These are phyloP conservation scores for Suillus bovinus DNA, from an alignment of 768 basidiomycete genomes.

Conservation along the genomic window DNA sequence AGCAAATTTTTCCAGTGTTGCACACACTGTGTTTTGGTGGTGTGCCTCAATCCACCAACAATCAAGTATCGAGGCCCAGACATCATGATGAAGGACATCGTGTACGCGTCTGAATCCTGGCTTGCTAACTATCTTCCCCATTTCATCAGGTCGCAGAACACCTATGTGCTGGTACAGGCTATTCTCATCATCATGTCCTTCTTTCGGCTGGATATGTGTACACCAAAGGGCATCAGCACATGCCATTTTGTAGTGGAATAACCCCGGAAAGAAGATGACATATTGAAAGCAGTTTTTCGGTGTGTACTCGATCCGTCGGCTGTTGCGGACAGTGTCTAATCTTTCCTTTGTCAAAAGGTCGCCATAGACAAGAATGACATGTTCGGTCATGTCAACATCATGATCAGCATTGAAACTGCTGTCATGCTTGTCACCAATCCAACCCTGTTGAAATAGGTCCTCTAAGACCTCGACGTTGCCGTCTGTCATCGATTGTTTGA, in stretches of 20 bases:
- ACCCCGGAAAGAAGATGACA: conserved; percentile 34
- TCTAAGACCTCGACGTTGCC: conserved; percentile 23
- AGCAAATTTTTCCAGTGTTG: conserved; percentile 18
- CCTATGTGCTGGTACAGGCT: conserved; percentile 23
- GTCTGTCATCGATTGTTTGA: conserved; percentile 22
- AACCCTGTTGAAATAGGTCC: conserved; percentile 10
- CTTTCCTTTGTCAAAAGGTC: conserved; percentile 25
- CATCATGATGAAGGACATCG: conserved; percentile 33
- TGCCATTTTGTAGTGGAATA: conserved; percentile 40
- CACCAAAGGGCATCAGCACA: conserved; percentile 24
- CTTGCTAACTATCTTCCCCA: conserved; percentile 30
- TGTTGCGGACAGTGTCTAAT: conserved; percentile 13
- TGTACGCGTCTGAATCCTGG: conserved; percentile 41
- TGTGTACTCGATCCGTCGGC: conserved; percentile 29
- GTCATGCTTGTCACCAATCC: not conserved
- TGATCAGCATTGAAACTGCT: not conserved
- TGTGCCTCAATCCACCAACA: conserved; percentile 30
- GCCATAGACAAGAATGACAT: conserved; percentile 22
- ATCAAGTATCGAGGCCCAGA: conserved; percentile 28
- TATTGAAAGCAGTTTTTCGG: conserved; percentile 32
- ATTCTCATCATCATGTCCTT: conserved; percentile 12
- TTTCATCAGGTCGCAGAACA: conserved; percentile 32
- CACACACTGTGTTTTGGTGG: conserved; percentile 1
- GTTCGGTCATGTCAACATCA: conserved; percentile 12
- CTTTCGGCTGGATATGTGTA: conserved; percentile 14